These are phyloP conservation scores for Aspergillus indologenus DNA, from an alignment of 495 filamentous ascomycete species.

Conservation along the genomic window DNA sequence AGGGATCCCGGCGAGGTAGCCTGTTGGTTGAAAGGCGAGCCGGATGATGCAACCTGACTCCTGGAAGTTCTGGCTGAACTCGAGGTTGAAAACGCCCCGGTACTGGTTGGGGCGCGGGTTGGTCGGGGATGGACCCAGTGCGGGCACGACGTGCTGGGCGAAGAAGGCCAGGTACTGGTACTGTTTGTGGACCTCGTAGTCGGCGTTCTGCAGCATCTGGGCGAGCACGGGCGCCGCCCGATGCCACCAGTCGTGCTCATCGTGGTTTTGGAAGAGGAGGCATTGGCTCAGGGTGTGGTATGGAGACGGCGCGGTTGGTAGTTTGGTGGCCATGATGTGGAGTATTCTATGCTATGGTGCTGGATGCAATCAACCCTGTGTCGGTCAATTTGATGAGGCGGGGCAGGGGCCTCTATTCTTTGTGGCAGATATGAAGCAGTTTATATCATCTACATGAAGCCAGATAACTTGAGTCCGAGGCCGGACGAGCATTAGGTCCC, in stretches of 20 bases:
- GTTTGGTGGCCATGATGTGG: background rate
- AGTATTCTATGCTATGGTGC: background rate
- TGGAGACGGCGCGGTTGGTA: background rate
- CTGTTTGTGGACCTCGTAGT: conserved; percentile 16
- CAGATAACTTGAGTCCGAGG: too few relatives aligned
- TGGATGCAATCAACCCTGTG: background rate
- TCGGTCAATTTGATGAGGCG: too few relatives aligned
- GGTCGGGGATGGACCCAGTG: conserved; percentile 8
- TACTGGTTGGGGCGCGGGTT: background rate
- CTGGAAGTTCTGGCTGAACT: conserved; percentile 11
- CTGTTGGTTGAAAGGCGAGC: background rate
- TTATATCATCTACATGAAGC: too few relatives aligned
- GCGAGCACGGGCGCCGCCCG: conserved; percentile 8
- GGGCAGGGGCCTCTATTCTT: too few relatives aligned
- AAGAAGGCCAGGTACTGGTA: conserved; percentile 16
- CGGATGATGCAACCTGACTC: background rate
- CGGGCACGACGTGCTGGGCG: conserved; percentile 9
- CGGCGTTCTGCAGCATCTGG: conserved; percentile 3
- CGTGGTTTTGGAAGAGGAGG: conserved; percentile 3
- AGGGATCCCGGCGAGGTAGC: background rate
- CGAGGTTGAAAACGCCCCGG: background rate
- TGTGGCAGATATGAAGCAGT: too few relatives aligned
- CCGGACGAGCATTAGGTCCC: too few relatives aligned
- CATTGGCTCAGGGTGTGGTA: background rate
- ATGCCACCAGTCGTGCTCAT: conserved; percentile 18